Percentiles rank a stretch among this genome's conserved stretches.
Evolutionary conservation across 2,329 filamentous ascomycete species (phyloP).

Genomic region (Penicillium sumatraense): DNA sequence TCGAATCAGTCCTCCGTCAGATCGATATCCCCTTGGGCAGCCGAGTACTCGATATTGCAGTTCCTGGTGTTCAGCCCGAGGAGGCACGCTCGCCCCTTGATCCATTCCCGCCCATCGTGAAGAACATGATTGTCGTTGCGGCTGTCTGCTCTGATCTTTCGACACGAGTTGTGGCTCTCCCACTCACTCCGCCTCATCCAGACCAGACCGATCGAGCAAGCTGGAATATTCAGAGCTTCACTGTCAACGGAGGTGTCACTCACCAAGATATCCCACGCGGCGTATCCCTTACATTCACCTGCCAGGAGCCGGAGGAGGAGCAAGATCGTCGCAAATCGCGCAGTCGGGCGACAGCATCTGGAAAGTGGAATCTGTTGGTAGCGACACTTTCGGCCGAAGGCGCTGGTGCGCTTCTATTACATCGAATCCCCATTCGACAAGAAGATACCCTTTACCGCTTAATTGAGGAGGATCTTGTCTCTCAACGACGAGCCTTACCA

Average conservation of each 20-base stretch:
- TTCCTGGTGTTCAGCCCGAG: conserved; percentile 51
- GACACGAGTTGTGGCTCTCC: conserved; percentile 59
- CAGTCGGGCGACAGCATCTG: conserved; percentile 28
- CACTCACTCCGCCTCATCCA: conserved; percentile 57
- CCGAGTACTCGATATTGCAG: conserved; percentile 58
- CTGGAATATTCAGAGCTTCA: conserved; percentile 53
- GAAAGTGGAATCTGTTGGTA: conserved; percentile 50
- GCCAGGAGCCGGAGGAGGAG: conserved; percentile 39
- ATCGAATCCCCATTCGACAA: conserved; percentile 46
- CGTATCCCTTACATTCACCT: conserved; percentile 59
- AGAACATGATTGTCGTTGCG: conserved; percentile 57
- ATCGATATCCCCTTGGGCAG: conserved; percentile 60
- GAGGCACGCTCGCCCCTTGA: conserved; percentile 44
- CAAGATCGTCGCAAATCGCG: conserved; percentile 36
- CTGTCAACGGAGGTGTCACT: conserved; percentile 51
- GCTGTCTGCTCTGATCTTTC: conserved; percentile 62
- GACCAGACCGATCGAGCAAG: conserved; percentile 39
- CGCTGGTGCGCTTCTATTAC: conserved; percentile 49
- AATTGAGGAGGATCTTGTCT: conserved; percentile 43
- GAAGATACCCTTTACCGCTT: conserved; percentile 31
- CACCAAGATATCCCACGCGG: conserved; percentile 58
- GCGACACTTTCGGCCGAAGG: conserved; percentile 52
- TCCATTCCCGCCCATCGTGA: conserved; percentile 53
- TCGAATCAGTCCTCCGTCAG: conserved; percentile 57
- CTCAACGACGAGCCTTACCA: conserved; percentile 54